These are phyloP conservation scores for Fraxinus floribunda DNA, from an alignment of 305 asterid species.

Conservation along the genomic window DNA sequence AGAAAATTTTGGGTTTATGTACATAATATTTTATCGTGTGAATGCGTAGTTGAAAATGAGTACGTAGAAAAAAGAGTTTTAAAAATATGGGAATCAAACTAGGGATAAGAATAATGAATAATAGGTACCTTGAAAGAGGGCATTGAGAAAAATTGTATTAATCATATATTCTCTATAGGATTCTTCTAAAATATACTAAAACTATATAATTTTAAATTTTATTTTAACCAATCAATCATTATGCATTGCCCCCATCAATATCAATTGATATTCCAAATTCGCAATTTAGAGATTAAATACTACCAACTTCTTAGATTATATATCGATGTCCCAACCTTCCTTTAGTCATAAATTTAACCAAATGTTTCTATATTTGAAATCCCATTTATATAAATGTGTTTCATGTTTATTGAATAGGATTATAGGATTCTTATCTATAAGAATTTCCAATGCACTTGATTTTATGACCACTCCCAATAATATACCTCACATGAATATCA, in stretches of 20 bases:
- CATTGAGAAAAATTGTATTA: background rate
- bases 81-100: no score
- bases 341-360: background rate
- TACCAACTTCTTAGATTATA: background rate
- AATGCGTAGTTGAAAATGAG: no score
- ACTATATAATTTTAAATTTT: background rate
- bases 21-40: no score
- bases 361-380: background rate
- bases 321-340: background rate
- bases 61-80: no score
- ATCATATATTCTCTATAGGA: background rate
- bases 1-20: no score
- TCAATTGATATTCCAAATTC: background rate
- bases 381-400: background rate
- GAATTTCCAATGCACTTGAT: background rate
- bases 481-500: background rate
- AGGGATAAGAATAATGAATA: background rate
- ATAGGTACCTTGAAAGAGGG: background rate
- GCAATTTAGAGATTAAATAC: background rate
- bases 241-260: background rate
- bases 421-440: background rate
- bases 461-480: background rate
- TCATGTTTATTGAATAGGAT: background rate
- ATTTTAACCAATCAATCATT: background rate
- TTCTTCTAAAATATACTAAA: background rate